Base-by-base conservation (phyloP, 331 rosid genomes). In the Malus hybrid region DNA sequence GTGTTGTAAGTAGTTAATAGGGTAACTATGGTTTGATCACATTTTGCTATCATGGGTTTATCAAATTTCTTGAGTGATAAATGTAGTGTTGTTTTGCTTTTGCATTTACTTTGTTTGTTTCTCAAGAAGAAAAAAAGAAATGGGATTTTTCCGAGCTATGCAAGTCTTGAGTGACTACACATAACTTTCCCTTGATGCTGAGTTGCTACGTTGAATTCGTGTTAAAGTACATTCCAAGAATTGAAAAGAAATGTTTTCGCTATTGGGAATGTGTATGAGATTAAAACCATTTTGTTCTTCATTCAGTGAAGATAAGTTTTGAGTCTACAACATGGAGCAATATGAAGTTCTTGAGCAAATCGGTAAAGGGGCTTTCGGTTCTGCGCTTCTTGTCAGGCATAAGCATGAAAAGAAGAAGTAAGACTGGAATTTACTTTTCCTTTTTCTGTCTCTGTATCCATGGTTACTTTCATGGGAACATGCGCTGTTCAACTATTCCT, bases 351-450 rank as follows among this genome's bases (percentile, higher is more conserved):
- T 95, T 70, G 99, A 95, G 91, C 99, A 92, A 86, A 95, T 95
- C 80, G 99, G 99, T 74, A 92, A 92, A 78, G 99, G 99, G 55
- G 88, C 99, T 65, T 95, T 95, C 32, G 99, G 99, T 82, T 90
- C 99, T 42, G 99, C 99, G 15, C 99, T 95, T 83, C 99, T 95
- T 78, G 99, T 95, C 76, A 95, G 96, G 85, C 99, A 95, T 70
- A 95, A 90, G 83, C 99, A 90, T 71, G 99, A 95, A 86, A 95
- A 88, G 93, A 95, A 92, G 86, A 92, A 90, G 99, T 95, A 81
- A 93, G 94, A 77, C 80, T 54, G 76, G 80, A 77, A 75, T 77
- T 72, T 60, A 42, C 48, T 18, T 39, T 74, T 57, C 15, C 66
- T 65, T 36, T 46, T 27, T 32, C 46, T 68, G 52, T 13, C 5